Evolutionary conservation across 495 filamentous ascomycete genomes (phyloP).

Genomic region (Hypoxylon lienhwacheense): DNA sequence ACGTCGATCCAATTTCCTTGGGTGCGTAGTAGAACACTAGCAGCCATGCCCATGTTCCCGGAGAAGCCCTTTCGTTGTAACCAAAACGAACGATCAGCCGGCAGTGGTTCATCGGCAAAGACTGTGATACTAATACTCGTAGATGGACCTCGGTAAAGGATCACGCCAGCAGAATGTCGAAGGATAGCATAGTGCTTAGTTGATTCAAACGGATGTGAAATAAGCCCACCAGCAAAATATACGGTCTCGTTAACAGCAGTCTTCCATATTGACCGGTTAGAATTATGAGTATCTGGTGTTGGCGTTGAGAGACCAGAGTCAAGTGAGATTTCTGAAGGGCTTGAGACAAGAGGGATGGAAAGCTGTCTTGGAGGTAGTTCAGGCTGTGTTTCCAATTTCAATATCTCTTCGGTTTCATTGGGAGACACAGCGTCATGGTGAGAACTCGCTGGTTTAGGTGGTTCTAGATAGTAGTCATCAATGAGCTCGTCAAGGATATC

Average conservation of each 20-base stretch:
- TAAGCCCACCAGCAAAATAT: slow-evolving; percentile 65
- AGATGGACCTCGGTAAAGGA: slow-evolving; percentile 64
- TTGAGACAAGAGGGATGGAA: slow-evolving; percentile 21
- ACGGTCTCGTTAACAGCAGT: slow-evolving; percentile 57
- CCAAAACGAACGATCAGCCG: slow-evolving; percentile 62
- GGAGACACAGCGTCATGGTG: slow-evolving; percentile 1
- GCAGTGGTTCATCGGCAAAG: slow-evolving; percentile 60
- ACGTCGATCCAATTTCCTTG: slow-evolving; percentile 65
- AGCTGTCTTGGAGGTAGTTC: slow-evolving; percentile 10
- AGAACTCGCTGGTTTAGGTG: slow-evolving; percentile 16
- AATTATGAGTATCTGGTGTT: slow-evolving; percentile 9
- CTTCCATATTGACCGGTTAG: slow-evolving; percentile 42
- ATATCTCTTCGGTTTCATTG: slow-evolving; percentile 8
- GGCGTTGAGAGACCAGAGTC: slow-evolving; percentile 5
- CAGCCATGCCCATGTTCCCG: slow-evolving; percentile 67
- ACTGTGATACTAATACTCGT: slow-evolving; percentile 65
- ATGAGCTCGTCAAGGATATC: slow-evolving; percentile 30
- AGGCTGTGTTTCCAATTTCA: slow-evolving; percentile 9
- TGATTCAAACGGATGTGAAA: slow-evolving; percentile 63
- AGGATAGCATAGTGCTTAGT: slow-evolving; percentile 69
- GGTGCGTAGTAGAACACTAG: slow-evolving; percentile 60
- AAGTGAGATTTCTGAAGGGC: slow-evolving; percentile 31
- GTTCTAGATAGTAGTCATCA: slow-evolving; percentile 38
- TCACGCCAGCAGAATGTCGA: slow-evolving; percentile 62
- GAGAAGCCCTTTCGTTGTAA: slow-evolving; percentile 67